Evolutionary conservation across 305 asterid genomes (phyloP).

Genomic region (Rubia balearica): DNA sequence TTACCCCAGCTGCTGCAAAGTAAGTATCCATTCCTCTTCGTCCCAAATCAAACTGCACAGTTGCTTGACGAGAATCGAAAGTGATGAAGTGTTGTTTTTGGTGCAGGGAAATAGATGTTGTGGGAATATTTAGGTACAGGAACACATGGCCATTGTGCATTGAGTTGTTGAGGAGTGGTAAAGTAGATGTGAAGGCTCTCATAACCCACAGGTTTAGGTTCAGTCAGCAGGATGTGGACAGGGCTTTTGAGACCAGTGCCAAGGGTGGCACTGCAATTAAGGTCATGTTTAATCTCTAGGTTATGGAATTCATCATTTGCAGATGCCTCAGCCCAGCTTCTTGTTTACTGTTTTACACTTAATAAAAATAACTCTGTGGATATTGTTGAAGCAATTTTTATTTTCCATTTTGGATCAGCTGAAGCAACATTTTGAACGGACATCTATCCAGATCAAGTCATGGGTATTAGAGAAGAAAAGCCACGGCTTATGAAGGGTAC

Average conservation of each 20-base stretch:
- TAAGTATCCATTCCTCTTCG: not conserved
- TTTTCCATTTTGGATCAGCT: too few relatives aligned
- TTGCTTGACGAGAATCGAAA: not conserved
- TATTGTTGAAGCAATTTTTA: too few relatives aligned
- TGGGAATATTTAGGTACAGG: slow-evolving; percentile 34
- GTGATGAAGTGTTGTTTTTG: not conserved
- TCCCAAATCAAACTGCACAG: not conserved
- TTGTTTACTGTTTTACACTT: too few relatives aligned
- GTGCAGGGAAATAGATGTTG: slow-evolving; percentile 32
- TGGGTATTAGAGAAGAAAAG: too few relatives aligned
- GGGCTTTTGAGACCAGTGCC: slow-evolving; percentile 32
- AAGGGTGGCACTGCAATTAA: slow-evolving; percentile 35
- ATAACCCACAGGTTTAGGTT: slow-evolving; percentile 33
- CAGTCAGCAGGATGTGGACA: slow-evolving; percentile 26
- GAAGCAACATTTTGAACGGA: too few relatives aligned
- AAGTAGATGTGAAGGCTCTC: slow-evolving; percentile 35
- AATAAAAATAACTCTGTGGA: too few relatives aligned
- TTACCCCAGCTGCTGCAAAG: slow-evolving; percentile 41
- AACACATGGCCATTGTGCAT: slow-evolving; percentile 35
- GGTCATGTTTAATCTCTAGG: slow-evolving; percentile 32
- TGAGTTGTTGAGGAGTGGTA: slow-evolving; percentile 27
- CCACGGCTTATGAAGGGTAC: too few relatives aligned
- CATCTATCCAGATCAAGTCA: too few relatives aligned
- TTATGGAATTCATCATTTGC: too few relatives aligned
- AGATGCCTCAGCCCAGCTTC: too few relatives aligned